These are phyloP conservation scores for Didymella sp. DNA, from an alignment of 2,329 filamentous ascomycete genomes.

Conservation along the genomic window DNA sequence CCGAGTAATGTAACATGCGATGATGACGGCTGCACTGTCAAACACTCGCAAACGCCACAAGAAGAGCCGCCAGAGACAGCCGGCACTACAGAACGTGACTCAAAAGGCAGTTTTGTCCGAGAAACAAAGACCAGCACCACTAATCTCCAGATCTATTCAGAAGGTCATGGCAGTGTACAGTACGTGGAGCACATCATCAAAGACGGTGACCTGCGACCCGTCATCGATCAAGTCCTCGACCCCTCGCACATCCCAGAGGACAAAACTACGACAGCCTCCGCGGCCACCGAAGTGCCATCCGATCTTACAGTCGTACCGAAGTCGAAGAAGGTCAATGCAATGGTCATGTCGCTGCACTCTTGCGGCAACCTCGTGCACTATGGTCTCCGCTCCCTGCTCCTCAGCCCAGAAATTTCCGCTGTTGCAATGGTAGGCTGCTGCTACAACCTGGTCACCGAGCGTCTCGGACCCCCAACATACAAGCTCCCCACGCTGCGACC, in stretches of 20 bases:
- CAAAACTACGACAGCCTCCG: conserved; percentile 34
- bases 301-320: conserved; percentile 42
- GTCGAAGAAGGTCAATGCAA: conserved; percentile 59
- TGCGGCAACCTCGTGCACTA: conserved; percentile 98
- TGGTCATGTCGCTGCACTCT: conserved; percentile 95
- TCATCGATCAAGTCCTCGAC: conserved; percentile 68
- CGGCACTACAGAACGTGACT: conserved; percentile 5
- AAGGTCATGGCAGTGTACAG: conserved; percentile 73
- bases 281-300: conserved; percentile 30
- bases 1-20: conserved; percentile 16
- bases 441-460: conserved; percentile 95
- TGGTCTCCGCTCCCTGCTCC: conserved; percentile 81
- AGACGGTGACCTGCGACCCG: conserved; percentile 72
- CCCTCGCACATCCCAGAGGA: conserved; percentile 41
- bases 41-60: background rate
- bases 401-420: conserved; percentile 85
- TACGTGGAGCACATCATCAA: conserved; percentile 79
- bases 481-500: conserved; percentile 81
- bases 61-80: background rate
- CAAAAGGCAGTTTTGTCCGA: conserved; percentile 14
- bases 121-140: conserved; percentile 34
- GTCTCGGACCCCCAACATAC: conserved; percentile 83
- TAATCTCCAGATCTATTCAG: conserved; percentile 54
- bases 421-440: conserved; percentile 97
- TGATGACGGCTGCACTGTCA: conserved; percentile 22